phyloP scores from a whole-genome alignment of 768 basidiomycete genomes.

The Clavaria fumosa region DNA sequence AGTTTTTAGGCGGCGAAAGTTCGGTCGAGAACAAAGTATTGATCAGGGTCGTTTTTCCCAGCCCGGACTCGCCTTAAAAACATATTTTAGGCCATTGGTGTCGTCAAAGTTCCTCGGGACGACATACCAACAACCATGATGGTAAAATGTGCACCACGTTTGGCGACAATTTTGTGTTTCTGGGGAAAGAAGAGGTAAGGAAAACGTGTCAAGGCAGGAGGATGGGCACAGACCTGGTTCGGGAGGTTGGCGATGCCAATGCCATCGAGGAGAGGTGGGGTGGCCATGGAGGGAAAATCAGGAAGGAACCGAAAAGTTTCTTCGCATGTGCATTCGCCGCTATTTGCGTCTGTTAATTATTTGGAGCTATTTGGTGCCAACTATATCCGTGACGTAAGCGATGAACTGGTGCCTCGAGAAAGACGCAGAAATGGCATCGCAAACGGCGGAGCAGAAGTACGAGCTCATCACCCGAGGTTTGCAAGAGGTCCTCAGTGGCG shows the following conservation, averaged over 20 bases:
- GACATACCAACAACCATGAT: slow-evolving; percentile 95
- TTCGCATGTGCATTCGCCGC: too few species aligned
- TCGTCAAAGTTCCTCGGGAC: background rate
- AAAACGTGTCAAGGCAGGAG: background rate
- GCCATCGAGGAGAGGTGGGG: slow-evolving; percentile 42
- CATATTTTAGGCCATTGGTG: slow-evolving; percentile 5
- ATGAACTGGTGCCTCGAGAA: too few species aligned
- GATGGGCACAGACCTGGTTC: slow-evolving; percentile 61
- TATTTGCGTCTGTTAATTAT: too few species aligned
- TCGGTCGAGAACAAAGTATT: slow-evolving; percentile 99
- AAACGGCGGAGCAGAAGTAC: slow-evolving; percentile 38
- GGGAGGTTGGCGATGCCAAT: slow-evolving; percentile 95
- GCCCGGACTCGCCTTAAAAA: slow-evolving; percentile 75
- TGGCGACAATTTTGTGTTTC: slow-evolving; percentile 99
- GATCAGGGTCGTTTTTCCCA: slow-evolving; percentile 95
- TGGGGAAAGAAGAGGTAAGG: slow-evolving; percentile 22
- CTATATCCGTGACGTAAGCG: too few species aligned
- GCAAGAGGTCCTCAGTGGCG: slow-evolving; percentile 79
- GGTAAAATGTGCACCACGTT: slow-evolving; percentile 94
- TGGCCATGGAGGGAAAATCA: slow-evolving; percentile 25
- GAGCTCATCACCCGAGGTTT: slow-evolving; percentile 75
- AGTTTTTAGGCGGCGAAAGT: slow-evolving; percentile 84
- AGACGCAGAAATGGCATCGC: slow-evolving; percentile 15
- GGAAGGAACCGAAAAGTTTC: slow-evolving; percentile 14
- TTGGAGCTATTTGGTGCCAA: too few species aligned